These are phyloP conservation scores for Zymoseptoria passerinii DNA, from an alignment of 2,329 filamentous ascomycete genomes.

Conservation along the genomic window DNA sequence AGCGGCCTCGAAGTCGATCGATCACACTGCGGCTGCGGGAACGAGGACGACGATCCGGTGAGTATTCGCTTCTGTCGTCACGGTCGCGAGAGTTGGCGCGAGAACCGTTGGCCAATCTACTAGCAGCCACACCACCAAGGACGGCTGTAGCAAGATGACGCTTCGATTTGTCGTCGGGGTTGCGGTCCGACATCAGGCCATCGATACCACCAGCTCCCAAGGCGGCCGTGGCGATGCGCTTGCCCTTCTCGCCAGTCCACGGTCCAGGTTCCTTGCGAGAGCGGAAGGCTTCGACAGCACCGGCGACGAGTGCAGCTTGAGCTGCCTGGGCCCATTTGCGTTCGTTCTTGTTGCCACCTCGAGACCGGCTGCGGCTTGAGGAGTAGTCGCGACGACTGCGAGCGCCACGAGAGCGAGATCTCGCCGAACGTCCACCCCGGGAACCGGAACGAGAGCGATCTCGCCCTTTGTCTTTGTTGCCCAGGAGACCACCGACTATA, in stretches of 20 bases:
- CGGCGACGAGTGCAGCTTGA: slow-evolving; percentile 82
- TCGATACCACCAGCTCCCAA: slow-evolving; percentile 79
- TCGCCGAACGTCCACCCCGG: slow-evolving; percentile 36
- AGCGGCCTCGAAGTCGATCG: slow-evolving; percentile 43
- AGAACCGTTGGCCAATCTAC: slow-evolving; percentile 76
- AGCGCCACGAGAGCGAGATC: slow-evolving; percentile 43
- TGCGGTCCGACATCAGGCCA: slow-evolving; percentile 53
- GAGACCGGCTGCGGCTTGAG: slow-evolving; percentile 40
- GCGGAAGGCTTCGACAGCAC: slow-evolving; percentile 85
- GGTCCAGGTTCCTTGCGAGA: slow-evolving; percentile 79
- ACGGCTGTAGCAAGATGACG: slow-evolving; percentile 79
- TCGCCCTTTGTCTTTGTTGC: slow-evolving; percentile 48
- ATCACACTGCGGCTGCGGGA: slow-evolving; percentile 57
- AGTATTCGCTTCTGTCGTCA: slow-evolving; percentile 27
- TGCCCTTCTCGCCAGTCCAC: slow-evolving; percentile 87
- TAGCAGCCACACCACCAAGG: slow-evolving; percentile 78
- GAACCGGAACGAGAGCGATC: slow-evolving; percentile 55
- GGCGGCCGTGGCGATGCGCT: slow-evolving; percentile 82
- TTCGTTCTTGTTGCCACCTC: slow-evolving; percentile 55
- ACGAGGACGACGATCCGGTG: slow-evolving; percentile 36
- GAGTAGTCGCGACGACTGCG: slow-evolving; percentile 43
- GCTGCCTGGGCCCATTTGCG: slow-evolving; percentile 63
- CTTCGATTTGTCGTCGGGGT: slow-evolving; percentile 66
- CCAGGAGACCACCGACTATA: slow-evolving; percentile 42
- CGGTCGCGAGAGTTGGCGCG: slow-evolving; percentile 52